Conservation (phyloP, 2,329 filamentous ascomycete species). For the Chrysoporthe austroafricana region DNA sequence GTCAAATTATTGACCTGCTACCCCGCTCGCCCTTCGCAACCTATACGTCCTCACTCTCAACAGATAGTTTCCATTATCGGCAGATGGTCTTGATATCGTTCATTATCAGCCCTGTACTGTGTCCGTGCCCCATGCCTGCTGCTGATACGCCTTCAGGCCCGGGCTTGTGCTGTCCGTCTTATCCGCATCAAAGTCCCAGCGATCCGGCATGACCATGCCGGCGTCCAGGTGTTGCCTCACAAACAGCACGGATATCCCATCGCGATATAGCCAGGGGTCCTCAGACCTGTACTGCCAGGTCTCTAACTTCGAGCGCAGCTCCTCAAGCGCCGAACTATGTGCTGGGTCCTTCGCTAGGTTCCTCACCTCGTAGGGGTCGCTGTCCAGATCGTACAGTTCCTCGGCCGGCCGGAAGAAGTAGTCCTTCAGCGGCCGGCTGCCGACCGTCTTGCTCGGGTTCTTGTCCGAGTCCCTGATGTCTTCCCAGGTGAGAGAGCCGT, state of each 20-base stretch:
- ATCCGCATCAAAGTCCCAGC: conserved; percentile 36
- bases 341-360: conserved; percentile 45
- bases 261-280: conserved; percentile 37
- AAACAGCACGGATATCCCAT: conserved; percentile 34
- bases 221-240: conserved; percentile 29
- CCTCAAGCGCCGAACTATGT: conserved; percentile 37
- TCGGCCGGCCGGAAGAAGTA: conserved; percentile 51
- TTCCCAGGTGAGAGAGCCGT: conserved; percentile 48
- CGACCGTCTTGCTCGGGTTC: conserved; percentile 40
- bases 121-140: conserved; percentile 4
- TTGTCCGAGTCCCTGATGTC: conserved; percentile 44
- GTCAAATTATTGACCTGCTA: no score
- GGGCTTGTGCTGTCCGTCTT: conserved; percentile 3
- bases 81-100: background rate
- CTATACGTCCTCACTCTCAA: no score
- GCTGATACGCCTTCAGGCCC: background rate
- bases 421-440: conserved; percentile 43
- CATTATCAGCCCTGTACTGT: background rate
- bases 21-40: no score
- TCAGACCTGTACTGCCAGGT: conserved; percentile 36
- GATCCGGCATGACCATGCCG: conserved; percentile 36
- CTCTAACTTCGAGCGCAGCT: conserved; percentile 37
- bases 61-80: background rate
- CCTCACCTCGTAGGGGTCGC: conserved; percentile 49
- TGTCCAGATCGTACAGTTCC: conserved; percentile 51